A percentile compares a stretch with the other conserved stretches of the same genome.
phyloP scores from a whole-genome alignment of 1,284 basidiomycete species.

The Ganoderma leucocontextum region DNA sequence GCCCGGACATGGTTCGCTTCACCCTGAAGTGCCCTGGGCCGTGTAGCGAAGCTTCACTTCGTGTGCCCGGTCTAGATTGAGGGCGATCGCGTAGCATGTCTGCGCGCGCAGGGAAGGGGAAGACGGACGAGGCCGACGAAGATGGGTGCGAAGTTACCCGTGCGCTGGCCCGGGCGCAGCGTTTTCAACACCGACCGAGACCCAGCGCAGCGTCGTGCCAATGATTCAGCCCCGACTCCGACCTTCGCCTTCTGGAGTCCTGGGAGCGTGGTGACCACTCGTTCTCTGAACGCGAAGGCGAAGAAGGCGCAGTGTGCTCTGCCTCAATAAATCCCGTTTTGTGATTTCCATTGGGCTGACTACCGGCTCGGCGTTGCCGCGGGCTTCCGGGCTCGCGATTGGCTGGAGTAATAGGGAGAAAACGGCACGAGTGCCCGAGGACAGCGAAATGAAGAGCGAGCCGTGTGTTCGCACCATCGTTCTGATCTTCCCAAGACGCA shows the following conservation, averaged over 20 bases:
- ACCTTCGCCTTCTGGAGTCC: slow-evolving; percentile 12
- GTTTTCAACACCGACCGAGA: slow-evolving; percentile 12
- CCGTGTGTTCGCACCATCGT: slow-evolving; percentile 25
- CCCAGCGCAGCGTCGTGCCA: slow-evolving; percentile 14
- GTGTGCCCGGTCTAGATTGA: slow-evolving; percentile 24
- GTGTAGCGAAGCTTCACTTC: slow-evolving; percentile 6
- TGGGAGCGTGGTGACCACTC: slow-evolving; percentile 4
- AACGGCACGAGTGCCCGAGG: slow-evolving; percentile 32
- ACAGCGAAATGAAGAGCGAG: slow-evolving; percentile 32
- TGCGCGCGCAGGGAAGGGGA: slow-evolving; percentile 25
- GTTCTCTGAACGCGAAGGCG: slow-evolving; percentile 12
- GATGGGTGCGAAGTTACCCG: slow-evolving; percentile 33
- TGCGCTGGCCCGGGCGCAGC: slow-evolving; percentile 19
- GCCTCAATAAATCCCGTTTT: slow-evolving; percentile 26
- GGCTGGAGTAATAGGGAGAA: slow-evolving; percentile 13
- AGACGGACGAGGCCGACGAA: slow-evolving; percentile 12
- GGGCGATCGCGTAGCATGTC: slow-evolving; percentile 26
- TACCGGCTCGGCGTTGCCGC: slow-evolving; percentile 25
- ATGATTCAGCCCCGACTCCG: slow-evolving; percentile 22
- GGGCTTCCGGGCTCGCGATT: slow-evolving; percentile 22
- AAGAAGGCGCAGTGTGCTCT: not conserved
- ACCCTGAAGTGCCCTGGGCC: slow-evolving; percentile 1
- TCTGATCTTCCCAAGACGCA: slow-evolving; percentile 28
- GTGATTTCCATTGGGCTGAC: slow-evolving; percentile 17
- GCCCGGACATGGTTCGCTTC: slow-evolving; percentile 7